Conservation (phyloP, 2,329 filamentous ascomycete genomes). For the Lecanicillium sp. region DNA sequence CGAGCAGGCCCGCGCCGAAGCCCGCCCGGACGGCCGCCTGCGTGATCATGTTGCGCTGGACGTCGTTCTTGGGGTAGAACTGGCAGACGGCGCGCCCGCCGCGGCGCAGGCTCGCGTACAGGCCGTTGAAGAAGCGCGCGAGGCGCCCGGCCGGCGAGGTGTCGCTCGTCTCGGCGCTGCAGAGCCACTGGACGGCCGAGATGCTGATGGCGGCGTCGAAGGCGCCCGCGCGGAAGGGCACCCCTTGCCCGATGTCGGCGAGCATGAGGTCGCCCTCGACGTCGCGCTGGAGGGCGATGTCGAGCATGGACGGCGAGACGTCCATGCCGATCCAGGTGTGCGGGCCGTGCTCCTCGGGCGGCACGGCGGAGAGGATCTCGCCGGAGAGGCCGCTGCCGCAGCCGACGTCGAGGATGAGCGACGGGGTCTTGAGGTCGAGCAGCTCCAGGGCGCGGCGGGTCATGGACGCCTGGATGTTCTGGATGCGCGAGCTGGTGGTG, state of each 20-base stretch:
- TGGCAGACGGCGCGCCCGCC: constrained; percentile 91
- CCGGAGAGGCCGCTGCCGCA: constrained; percentile 92
- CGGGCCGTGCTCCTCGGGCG: constrained; percentile 67
- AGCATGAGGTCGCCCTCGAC: constrained; percentile 92
- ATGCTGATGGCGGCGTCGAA: constrained; percentile 97
- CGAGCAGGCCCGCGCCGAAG: constrained; percentile 88
- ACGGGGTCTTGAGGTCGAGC: constrained; percentile 71
- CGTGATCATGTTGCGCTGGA: constrained; percentile 87
- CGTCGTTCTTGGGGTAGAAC: constrained; percentile 95
- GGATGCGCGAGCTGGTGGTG: constrained; percentile 91
- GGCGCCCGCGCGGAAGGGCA: constrained; percentile 84
- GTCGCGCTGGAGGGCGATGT: constrained; percentile 83
- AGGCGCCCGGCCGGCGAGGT: constrained; percentile 74
- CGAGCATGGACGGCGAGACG: constrained; percentile 92
- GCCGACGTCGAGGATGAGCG: constrained; percentile 90
- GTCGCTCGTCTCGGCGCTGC: constrained; percentile 86
- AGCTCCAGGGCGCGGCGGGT: constrained; percentile 88
- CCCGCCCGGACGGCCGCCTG: constrained; percentile 86
- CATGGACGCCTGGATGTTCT: constrained; percentile 93
- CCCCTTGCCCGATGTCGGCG: constrained; percentile 89
- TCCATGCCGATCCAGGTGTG: constrained; percentile 99
- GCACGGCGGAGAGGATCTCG: constrained; percentile 77
- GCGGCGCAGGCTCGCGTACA: constrained; percentile 77
- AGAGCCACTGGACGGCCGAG: constrained; percentile 96
- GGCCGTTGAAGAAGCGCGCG: constrained; percentile 81